Base-by-base conservation (phyloP, 495 filamentous ascomycete genomes). In the Tuber melanosporum region DNA sequence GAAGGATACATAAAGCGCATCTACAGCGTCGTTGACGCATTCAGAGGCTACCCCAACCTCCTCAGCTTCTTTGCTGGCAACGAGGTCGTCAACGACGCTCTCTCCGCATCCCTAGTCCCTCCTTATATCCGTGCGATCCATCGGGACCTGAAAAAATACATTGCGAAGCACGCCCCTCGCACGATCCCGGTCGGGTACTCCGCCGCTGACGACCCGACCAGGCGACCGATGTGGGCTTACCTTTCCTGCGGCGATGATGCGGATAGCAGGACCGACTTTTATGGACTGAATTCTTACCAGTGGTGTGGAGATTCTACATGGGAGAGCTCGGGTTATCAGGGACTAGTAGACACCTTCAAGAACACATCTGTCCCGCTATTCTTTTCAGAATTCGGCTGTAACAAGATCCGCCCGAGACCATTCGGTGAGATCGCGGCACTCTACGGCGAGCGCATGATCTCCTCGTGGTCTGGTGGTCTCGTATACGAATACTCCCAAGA, bases 321-420 rank as follows among this genome's bases (percentile, higher is more conserved):
- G 87, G 85, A 88, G 49, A 88, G 88, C 71, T 89, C 91, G 3
- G 87, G 90, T 77, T 98, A 94, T 85, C 86, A 96, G 83, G 84
- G 86, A 20, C 87, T 98, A 6, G 90, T 92, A 66, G 83, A 86
- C 14, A 88, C 91, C 81, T 96, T 98, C 86, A 84, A 84, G 73
- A 88, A 88, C 78, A 90, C 89, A 74, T 91, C 91, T 45, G 87
- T 97, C 73, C 95, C 95, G 36, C 89, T 98, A 74, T 97, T 98
- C 89, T 97, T 95, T 88, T 94, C 92, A 79, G 95, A 98, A 85
- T 98, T 92, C 75, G 95, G 95, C 78, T 98, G 95, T 88, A 98
- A 97, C 87, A 86, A 87, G 19, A 89, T 91, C 43, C 84, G 85
- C 57, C 94, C 94, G 17, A 92, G 95, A 82, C 79, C 89, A 74